Evolutionary conservation across 73 alveolate species (phyloP).

Genomic region (Tetrahymena malaccensis): DNA sequence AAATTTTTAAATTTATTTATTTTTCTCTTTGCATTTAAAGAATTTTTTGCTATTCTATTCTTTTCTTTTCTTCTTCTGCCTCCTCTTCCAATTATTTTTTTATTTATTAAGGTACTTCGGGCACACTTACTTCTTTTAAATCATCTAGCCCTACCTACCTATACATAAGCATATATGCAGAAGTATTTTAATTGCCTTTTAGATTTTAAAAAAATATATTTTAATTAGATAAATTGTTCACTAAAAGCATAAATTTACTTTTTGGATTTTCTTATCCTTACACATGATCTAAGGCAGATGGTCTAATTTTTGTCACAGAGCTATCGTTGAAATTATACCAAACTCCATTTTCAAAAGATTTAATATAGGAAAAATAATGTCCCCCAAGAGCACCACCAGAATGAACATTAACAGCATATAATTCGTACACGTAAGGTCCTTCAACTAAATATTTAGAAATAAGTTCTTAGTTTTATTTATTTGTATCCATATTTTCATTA

Average conservation of each 20-base stretch:
- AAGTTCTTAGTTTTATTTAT: conserved; percentile 39
- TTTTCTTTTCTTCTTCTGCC: conserved; percentile 47
- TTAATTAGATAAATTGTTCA: neutral
- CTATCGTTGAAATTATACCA: conserved; percentile 93
- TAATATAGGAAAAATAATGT: conserved; percentile 89
- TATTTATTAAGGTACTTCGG: conserved; percentile 41
- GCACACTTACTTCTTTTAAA: conserved; percentile 20
- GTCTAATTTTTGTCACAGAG: conserved; percentile 58
- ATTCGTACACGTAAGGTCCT: conserved; percentile 88
- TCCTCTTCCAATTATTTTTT: conserved; percentile 55
- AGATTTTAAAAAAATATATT: neutral
- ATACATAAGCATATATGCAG: conserved; percentile 88
- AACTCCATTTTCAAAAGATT: conserved; percentile 77
- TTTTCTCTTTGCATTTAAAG: conserved; percentile 2
- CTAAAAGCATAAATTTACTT: neutral
- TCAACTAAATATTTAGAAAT: conserved; percentile 54
- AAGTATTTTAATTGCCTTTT: conserved; percentile 33
- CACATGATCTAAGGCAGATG: conserved; percentile 47
- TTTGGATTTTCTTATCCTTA: conserved; percentile 69
- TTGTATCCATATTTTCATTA: neutral
- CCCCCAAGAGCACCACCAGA: conserved; percentile 98
- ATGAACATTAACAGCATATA: conserved; percentile 82
- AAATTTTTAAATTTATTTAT: conserved; percentile 17
- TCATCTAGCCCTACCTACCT: conserved; percentile 52
- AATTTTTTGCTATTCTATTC: conserved; percentile 47